Evolutionary conservation across 106 monocot species (phyloP).

Genomic region (Cymbidium sinense): DNA sequence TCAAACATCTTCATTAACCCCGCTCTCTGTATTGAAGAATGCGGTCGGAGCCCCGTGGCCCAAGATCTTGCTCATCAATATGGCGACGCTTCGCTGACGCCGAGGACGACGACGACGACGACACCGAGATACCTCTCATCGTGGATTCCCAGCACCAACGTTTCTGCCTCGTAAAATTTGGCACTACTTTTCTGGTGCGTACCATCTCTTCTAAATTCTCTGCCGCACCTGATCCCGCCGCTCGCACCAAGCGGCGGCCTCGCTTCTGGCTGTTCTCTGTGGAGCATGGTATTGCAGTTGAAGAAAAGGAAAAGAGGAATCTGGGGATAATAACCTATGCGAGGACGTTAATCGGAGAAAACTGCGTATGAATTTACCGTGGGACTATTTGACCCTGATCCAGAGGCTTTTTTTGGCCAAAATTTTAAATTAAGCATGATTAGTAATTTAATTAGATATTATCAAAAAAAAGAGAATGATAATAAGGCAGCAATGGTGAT

Average conservation of each 20-base stretch:
- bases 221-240: background rate
- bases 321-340: too few relatives aligned
- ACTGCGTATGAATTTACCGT: constrained; percentile 48
- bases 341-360: constrained; percentile 32
- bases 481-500: too few relatives aligned
- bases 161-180: background rate
- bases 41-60: background rate
- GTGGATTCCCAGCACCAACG: background rate
- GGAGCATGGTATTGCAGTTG: background rate
- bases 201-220: too few relatives aligned
- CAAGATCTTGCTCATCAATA: background rate
- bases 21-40: too few relatives aligned
- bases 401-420: constrained; percentile 39
- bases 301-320: background rate
- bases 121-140: too few relatives aligned
- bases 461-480: too few relatives aligned
- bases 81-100: background rate
- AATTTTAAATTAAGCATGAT: too few relatives aligned
- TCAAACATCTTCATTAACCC: too few relatives aligned
- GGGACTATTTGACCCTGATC: constrained; percentile 27
- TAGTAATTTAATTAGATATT: too few relatives aligned
- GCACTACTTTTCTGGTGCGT: background rate
- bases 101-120: background rate
- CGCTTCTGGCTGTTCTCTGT: background rate
- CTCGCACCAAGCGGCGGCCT: background rate